Conservation (phyloP, 2,329 filamentous ascomycete genomes). For the Fusarium pseudonygamai region DNA sequence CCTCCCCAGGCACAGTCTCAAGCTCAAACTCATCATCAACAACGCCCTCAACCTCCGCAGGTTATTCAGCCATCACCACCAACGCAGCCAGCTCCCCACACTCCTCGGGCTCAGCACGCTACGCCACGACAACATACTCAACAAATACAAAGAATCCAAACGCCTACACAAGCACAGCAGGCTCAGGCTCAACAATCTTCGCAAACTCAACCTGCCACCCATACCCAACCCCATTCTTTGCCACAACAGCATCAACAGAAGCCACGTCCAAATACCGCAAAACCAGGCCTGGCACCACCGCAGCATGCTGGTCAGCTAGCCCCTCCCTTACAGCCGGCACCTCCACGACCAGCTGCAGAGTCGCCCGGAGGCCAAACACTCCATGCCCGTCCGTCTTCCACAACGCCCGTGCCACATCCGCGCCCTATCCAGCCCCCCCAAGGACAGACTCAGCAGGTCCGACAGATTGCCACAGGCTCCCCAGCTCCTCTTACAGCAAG, state of each 20-base stretch:
- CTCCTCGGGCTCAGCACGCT: slow-evolving; percentile 32
- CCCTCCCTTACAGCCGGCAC: slow-evolving; percentile 49
- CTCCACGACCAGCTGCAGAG: slow-evolving; percentile 40
- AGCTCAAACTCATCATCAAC: slow-evolving; percentile 28
- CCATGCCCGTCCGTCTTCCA: slow-evolving; percentile 45
- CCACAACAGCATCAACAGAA: slow-evolving; percentile 37
- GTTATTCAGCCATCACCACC: slow-evolving; percentile 15
- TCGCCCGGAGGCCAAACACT: slow-evolving; percentile 34
- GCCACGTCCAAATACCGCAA: slow-evolving; percentile 39
- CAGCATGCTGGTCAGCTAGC: slow-evolving; percentile 50
- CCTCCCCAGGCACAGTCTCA: slow-evolving; percentile 33
- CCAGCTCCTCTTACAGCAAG: slow-evolving; percentile 40
- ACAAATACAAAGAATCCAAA: slow-evolving; percentile 35
- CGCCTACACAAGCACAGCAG: slow-evolving; percentile 11
- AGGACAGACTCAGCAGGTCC: slow-evolving; percentile 37
- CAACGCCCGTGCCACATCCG: slow-evolving; percentile 49
- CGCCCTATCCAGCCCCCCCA: slow-evolving; percentile 47
- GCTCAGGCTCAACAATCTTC: slow-evolving; percentile 27
- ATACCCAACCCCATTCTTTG: slow-evolving; percentile 29
- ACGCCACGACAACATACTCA: slow-evolving; percentile 32
- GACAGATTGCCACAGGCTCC: slow-evolving; percentile 48
- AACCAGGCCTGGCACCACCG: slow-evolving; percentile 48
- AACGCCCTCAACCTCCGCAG: slow-evolving; percentile 28
- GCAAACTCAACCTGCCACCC: slow-evolving; percentile 29
- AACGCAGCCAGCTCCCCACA: slow-evolving; percentile 28